Percentiles rank a stretch among this genome's conserved stretches.
Conservation (phyloP, 495 filamentous ascomycete genomes). For the Aspergillus leporis region DNA sequence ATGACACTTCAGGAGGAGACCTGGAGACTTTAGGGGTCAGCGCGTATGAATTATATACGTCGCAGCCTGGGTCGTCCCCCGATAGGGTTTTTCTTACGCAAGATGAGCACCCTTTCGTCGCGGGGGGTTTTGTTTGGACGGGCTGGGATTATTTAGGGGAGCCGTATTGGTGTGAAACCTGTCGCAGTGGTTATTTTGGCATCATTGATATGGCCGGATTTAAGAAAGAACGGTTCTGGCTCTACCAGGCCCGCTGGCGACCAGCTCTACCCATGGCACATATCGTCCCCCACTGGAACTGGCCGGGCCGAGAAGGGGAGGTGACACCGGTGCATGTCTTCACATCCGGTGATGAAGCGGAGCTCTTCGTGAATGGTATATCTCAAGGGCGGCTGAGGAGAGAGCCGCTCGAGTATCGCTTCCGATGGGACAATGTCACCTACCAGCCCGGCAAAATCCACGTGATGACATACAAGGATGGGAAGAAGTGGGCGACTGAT, state of each 20-base stretch:
- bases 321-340: conserved; percentile 12
- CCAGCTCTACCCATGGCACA: conserved; percentile 7
- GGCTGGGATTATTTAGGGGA: conserved; percentile 12
- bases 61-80: not conserved
- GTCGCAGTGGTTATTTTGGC: conserved; percentile 5
- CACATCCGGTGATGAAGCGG: conserved; percentile 8
- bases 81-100: conserved; percentile 5
- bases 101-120: conserved; percentile 9
- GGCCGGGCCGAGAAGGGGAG: conserved; percentile 8
- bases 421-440: conserved; percentile 13
- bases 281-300: conserved; percentile 11
- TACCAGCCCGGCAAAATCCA: conserved; percentile 4
- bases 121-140: conserved; percentile 9
- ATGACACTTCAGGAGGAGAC: conserved; percentile 7
- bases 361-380: conserved; percentile 4
- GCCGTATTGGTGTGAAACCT: not conserved
- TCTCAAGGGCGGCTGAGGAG: conserved; percentile 3
- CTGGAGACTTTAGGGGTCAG: not conserved
- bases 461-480: conserved; percentile 8
- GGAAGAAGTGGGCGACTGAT: conserved; percentile 7
- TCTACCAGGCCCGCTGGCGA: conserved; percentile 11
- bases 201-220: conserved; percentile 11
- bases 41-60: conserved; percentile 10
- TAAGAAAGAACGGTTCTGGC: conserved; percentile 8
- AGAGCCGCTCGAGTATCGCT: conserved; percentile 1